Percentiles rank a stretch among this genome's conserved stretches.
Conservation (phyloP, 75 land plant genomes). For the Sequoia sempervirens region DNA sequence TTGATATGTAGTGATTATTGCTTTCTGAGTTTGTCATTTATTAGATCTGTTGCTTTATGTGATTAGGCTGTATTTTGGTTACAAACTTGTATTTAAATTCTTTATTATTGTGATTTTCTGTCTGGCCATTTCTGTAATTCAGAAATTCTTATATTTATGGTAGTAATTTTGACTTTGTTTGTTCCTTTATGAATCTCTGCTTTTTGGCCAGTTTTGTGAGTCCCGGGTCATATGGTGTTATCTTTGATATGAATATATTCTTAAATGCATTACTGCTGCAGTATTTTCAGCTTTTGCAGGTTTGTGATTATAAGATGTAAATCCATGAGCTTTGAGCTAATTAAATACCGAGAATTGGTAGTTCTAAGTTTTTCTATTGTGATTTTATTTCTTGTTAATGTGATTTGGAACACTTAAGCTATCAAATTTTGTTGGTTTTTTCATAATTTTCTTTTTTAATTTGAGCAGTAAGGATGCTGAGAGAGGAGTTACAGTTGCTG, state of each 20-base stretch:
- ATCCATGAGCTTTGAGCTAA: not conserved
- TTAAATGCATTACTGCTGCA: not conserved
- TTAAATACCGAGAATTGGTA: not conserved
- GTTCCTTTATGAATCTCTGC: not conserved
- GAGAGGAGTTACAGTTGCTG: slow-evolving; percentile 85
- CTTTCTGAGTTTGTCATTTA: not conserved
- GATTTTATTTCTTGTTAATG: not conserved
- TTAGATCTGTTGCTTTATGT: not conserved
- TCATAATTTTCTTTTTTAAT: not conserved
- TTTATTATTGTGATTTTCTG: no score
- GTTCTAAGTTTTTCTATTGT: not conserved
- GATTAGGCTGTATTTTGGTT: not conserved
- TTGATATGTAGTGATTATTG: no score
- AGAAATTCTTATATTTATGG: not conserved
- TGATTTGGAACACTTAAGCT: not conserved
- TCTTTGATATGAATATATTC: not conserved
- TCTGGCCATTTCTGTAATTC: not conserved
- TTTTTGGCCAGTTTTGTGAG: not conserved
- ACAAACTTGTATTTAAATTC: not conserved
- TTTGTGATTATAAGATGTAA: not conserved
- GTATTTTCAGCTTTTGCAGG: not conserved
- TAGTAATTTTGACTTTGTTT: not conserved
- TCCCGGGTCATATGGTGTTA: not conserved
- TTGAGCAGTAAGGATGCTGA: slow-evolving; percentile 65
- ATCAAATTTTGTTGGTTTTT: not conserved